Conservation (phyloP, 495 filamentous ascomycete species). For the Evansstolkia leycettana region DNA sequence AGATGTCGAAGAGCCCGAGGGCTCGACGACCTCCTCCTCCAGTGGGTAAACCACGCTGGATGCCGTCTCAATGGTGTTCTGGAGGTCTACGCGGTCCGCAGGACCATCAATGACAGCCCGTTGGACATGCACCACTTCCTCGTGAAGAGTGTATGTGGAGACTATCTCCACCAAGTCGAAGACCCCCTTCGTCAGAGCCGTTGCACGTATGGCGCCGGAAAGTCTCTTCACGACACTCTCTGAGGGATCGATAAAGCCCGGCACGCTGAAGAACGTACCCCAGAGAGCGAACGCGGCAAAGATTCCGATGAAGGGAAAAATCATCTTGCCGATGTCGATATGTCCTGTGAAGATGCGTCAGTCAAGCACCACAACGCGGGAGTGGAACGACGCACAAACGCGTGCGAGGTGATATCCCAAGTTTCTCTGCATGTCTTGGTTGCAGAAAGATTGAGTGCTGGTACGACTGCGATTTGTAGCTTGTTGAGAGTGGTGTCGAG, state of each 20-base stretch:
- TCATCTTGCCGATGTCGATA: slow-evolving; percentile 1
- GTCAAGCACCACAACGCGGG: no score
- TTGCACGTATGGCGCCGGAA: not conserved
- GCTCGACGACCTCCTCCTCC: slow-evolving; percentile 2
- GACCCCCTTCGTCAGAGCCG: not conserved
- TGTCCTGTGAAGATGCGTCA: no score
- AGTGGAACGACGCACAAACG: no score
- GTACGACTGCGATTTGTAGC: no score
- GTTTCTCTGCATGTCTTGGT: no score
- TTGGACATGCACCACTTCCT: not conserved
- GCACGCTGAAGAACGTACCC: slow-evolving; percentile 4
- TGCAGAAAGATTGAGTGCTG: no score
- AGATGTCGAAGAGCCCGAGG: not conserved
- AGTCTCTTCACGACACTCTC: slow-evolving; percentile 2
- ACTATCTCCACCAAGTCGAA: not conserved
- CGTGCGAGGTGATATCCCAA: no score
- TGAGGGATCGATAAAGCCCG: slow-evolving; percentile 3
- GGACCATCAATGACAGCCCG: not conserved
- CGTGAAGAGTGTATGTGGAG: slow-evolving; percentile 1
- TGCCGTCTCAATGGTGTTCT: not conserved
- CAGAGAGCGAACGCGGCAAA: slow-evolving; percentile 4
- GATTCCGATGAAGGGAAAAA: slow-evolving; percentile 4
- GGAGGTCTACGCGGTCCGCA: not conserved
- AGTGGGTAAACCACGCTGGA: slow-evolving; percentile 1
- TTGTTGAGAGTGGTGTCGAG: no score